Conservation (phyloP, 768 basidiomycete genomes). For the Suillus paluster region DNA sequence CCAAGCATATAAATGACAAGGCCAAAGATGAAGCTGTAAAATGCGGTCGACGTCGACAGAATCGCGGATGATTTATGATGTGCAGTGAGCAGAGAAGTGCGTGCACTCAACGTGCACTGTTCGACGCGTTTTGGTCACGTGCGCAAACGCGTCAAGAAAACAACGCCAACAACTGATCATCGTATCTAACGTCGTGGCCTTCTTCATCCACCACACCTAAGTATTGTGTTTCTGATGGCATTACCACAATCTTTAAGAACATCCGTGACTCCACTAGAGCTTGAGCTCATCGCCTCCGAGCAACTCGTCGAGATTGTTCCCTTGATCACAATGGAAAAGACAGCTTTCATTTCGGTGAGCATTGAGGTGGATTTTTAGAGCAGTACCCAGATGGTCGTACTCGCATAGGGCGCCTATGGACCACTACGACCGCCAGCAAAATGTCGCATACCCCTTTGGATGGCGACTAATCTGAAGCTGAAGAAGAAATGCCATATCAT, state of each 20-base stretch:
- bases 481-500: constrained; percentile 96
- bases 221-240: constrained; percentile 56
- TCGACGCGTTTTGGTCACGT: constrained; percentile 12
- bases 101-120: background rate
- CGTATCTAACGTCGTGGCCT: background rate
- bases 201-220: background rate
- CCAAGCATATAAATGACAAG: constrained; percentile 51
- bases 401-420: constrained; percentile 82
- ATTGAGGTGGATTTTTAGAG: constrained; percentile 1
- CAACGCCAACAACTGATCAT: background rate
- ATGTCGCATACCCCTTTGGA: constrained; percentile 91
- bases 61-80: background rate
- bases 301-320: constrained; percentile 87
- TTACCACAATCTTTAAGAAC: constrained; percentile 71
- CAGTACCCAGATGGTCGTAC: background rate
- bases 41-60: background rate
- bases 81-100: background rate
- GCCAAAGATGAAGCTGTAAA: background rate
- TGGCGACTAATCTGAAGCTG: constrained; percentile 90
- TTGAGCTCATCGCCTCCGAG: constrained; percentile 88
- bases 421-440: constrained; percentile 89
- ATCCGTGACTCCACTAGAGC: constrained; percentile 81
- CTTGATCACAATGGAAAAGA: constrained; percentile 87
- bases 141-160: background rate
- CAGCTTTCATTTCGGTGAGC: constrained; percentile 83